Evolutionary conservation across 495 filamentous ascomycete species (phyloP).

Genomic region (Terfezia boudieri): DNA sequence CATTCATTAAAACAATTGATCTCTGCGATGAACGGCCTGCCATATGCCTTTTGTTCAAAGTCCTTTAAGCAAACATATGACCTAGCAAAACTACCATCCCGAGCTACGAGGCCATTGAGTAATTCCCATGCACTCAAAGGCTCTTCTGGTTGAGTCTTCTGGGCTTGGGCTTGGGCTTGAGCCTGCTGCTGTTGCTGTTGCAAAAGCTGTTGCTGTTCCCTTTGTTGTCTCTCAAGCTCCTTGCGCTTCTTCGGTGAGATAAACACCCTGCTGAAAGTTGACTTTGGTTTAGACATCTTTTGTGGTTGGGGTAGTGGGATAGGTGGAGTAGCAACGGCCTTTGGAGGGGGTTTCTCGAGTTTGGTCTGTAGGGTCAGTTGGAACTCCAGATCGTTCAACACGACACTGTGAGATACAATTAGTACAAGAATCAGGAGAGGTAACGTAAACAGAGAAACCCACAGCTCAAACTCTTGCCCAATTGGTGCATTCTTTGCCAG

Average conservation of each 20-base stretch:
- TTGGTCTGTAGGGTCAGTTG: conserved; percentile 92
- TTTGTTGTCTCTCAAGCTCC: conserved; percentile 53
- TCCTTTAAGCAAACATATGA: conserved; percentile 84
- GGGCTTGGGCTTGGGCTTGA: conserved; percentile 38
- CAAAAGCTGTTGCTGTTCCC: conserved; percentile 26
- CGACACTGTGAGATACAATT: conserved; percentile 28
- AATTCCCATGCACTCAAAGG: conserved; percentile 60
- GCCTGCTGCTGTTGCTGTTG: conserved; percentile 57
- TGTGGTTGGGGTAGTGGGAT: conserved; percentile 19
- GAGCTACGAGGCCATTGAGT: conserved; percentile 59
- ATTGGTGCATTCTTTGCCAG: conserved; percentile 83
- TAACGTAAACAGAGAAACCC: conserved; percentile 1
- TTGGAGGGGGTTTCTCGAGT: conserved; percentile 51
- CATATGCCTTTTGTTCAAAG: conserved; percentile 66
- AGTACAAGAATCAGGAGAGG: background rate
- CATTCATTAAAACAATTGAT: conserved; percentile 94
- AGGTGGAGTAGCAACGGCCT: conserved; percentile 8
- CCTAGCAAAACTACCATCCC: conserved; percentile 80
- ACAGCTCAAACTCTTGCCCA: conserved; percentile 88
- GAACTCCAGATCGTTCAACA: conserved; percentile 90
- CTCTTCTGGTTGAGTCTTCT: conserved; percentile 41
- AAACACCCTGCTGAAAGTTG: conserved; percentile 77
- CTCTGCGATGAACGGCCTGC: conserved; percentile 65
- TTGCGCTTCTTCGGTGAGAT: conserved; percentile 87
- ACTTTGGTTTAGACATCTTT: conserved; percentile 38